Evolutionary conservation across 2,329 filamentous ascomycete genomes (phyloP), one percentile per base, ranked within the genome.

Genomic region (Trichoderma sp.): DNA sequence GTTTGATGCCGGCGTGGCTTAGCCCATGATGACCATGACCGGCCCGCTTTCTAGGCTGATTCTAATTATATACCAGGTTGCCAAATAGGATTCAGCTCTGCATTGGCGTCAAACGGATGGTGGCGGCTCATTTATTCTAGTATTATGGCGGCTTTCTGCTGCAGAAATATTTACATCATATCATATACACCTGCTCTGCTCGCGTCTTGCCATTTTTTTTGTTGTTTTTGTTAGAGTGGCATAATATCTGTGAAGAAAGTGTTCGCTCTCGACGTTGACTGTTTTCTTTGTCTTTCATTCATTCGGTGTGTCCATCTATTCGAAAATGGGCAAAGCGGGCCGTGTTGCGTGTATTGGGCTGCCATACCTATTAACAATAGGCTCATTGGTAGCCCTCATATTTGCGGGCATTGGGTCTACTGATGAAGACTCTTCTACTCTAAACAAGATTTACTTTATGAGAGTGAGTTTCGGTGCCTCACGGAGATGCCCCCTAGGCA

Each of bases 41-140:
- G 63, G 63, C 63, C 63, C 63, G 63, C 63, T 58, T n/a, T 28
- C 63, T 66, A 66, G 52, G 52, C 52, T 58, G 37, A 66, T 46
- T 66, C 63, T 66, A 66, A 66, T 46, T 56, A 49, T 66, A 66
- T 26, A 46, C 52, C 32, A 37, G 39, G 8, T 18, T 34, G 37
- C 51, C 28, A 56, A 58, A 34, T 46, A 43, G 34, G 32, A 55
- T n/a, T 18, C 28, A 24, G 51, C 34, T 43, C 21, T 55, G 51
- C 61, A 55, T 56, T 65, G 61, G 49, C 34, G 61, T 55, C 37
- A 34, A 55, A 43, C 18, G 55, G 34, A 6, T 55, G 49, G 34
- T 21, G 49, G 39, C 55, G 61, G 61, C 24, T 55, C 61, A 56
- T 65, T 65, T 56, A 55, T 65, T 65, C n/a, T 28, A 14, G 51